Conservation (phyloP, 2,329 filamentous ascomycete species). For the Phoma herbarum region DNA sequence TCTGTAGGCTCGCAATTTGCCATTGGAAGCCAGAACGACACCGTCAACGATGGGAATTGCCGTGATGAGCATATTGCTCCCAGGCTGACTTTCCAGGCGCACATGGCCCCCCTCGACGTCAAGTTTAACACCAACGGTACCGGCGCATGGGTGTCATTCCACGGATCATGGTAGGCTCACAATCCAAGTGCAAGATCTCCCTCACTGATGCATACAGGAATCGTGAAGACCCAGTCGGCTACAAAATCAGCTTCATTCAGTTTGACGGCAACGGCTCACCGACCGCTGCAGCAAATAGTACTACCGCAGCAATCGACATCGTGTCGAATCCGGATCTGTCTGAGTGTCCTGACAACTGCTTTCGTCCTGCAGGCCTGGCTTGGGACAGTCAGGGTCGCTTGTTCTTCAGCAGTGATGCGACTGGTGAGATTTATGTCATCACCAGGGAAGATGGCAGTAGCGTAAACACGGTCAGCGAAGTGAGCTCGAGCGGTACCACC, state of each 20-base stretch:
- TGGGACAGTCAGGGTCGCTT: slow-evolving; percentile 62
- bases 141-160: slow-evolving; percentile 72
- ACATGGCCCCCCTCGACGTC: slow-evolving; percentile 76
- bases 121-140: slow-evolving; percentile 69
- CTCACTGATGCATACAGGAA: slow-evolving; percentile 49
- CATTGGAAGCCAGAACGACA: slow-evolving; percentile 55
- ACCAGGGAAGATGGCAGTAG: slow-evolving; percentile 43
- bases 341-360: slow-evolving; percentile 65
- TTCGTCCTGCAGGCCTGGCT: slow-evolving; percentile 69
- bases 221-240: slow-evolving; percentile 58
- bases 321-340: slow-evolving; percentile 64
- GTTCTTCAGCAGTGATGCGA: slow-evolving; percentile 69
- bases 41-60: slow-evolving; percentile 60
- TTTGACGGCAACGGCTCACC: slow-evolving; percentile 59
- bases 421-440: slow-evolving; percentile 71
- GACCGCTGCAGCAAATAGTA: slow-evolving; percentile 56
- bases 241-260: slow-evolving; percentile 59
- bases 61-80: slow-evolving; percentile 52
- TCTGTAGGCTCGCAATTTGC: slow-evolving; percentile 61
- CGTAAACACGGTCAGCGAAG: slow-evolving; percentile 35
- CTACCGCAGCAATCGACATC: slow-evolving; percentile 60
- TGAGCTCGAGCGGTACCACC: slow-evolving; percentile 21
- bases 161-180: slow-evolving; percentile 69
- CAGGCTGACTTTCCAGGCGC: slow-evolving; percentile 69
- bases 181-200: neutral